Evolutionary conservation across 2,329 filamentous ascomycete genomes (phyloP), one percentile per base, ranked within the genome.

Genomic region (Fusarium protoensiforme): DNA sequence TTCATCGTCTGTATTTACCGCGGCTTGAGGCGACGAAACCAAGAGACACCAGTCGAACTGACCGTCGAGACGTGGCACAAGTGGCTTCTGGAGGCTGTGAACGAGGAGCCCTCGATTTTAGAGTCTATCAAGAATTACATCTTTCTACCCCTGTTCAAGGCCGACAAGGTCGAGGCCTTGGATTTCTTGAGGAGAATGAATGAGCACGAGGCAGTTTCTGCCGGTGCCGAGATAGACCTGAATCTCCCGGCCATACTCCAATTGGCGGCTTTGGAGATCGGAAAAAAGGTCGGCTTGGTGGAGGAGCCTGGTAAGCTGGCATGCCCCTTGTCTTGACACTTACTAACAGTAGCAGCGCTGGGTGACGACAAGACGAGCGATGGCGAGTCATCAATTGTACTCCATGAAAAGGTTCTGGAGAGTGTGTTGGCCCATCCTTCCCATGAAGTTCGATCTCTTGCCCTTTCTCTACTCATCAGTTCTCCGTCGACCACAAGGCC

Each of bases 391-490:
- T 73, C 78, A 4, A 80, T 86, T 36, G 70, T 81, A 18, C 75
- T 87, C 35, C 76, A 82, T 46, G 80, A 85, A 77, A 80, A 80
- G 66, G 81, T 88, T 3, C 80, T 92, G 9, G 86, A 88, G 39
- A 82, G 78, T 36, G 85, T 92, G 4, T 80, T 92, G 33, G 83
- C 84, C 4, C 87, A 89, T 82, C 86, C 86, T 46, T 90, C 90
- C 76, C 84, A 90, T 75, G 86, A 90, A 71, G 91, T 96, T 61
- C 91, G 95, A 31, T 89, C 95, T 27, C 89, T 95, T n/a, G 94
- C 94, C 0, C 87, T 98, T 39, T 94, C 94, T 31, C 87, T 98
- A 14, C 87, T 98, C 9, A 90, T 94, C 14, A 91, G 92, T 11
- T 96, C 94, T 0, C 90, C 91, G 11, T 90, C 93, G 3, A 92